phyloP scores from a whole-genome alignment of 768 basidiomycete species.

The Brasilioporus rufonigricans region DNA sequence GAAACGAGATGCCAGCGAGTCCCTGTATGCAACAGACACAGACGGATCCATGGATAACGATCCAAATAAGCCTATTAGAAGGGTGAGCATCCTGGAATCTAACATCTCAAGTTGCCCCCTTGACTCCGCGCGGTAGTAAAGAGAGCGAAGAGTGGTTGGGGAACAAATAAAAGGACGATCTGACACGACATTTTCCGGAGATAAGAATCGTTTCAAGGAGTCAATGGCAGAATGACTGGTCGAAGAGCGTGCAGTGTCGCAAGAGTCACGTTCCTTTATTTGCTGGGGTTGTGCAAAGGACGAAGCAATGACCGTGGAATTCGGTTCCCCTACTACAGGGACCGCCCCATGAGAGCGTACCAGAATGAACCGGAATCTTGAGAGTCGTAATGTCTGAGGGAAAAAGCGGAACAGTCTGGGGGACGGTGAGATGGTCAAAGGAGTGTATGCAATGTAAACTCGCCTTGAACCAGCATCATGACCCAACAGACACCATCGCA shows the following conservation, averaged over 20 bases:
- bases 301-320: neutral
- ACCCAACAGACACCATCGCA: slow-evolving; percentile 61
- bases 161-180: slow-evolving; percentile 17
- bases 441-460: neutral
- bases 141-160: slow-evolving; percentile 35
- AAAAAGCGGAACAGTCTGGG: slow-evolving; percentile 5
- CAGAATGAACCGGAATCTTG: neutral
- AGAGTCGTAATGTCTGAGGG: neutral
- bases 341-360: neutral
- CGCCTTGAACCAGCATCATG: slow-evolving; percentile 30
- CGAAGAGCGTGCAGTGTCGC: neutral
- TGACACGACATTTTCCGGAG: slow-evolving; percentile 10
- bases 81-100: slow-evolving; percentile 35
- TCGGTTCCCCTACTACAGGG: neutral
- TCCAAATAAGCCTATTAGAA: slow-evolving; percentile 49
- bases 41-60: slow-evolving; percentile 40
- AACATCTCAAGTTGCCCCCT: slow-evolving; percentile 35
- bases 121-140: slow-evolving; percentile 39
- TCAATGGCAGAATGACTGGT: slow-evolving; percentile 10
- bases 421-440: neutral
- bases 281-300: neutral
- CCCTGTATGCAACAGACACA: slow-evolving; percentile 25
- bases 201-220: slow-evolving; percentile 13
- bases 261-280: neutral
- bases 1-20: slow-evolving; percentile 29